These are phyloP conservation scores for Wallacemonas sp. DNA, from an alignment of 208 protist species.

Conservation along the genomic window DNA sequence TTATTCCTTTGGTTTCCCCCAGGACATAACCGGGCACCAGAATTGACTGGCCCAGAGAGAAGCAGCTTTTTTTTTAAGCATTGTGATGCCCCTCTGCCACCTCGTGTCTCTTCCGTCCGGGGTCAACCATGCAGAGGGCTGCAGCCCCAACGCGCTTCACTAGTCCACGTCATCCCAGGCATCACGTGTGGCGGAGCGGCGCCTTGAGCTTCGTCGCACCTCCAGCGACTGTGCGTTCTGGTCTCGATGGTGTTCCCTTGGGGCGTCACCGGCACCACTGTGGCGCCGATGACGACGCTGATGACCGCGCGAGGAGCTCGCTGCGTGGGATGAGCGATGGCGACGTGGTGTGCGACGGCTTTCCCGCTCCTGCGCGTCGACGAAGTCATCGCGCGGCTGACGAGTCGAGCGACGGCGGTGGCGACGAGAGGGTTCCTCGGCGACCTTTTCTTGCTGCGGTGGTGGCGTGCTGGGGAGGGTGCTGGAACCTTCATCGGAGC, in stretches of 20 bases:
- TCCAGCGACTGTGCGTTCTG: neutral
- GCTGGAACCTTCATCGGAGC: neutral
- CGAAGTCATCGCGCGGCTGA: neutral
- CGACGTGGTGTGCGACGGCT: too few species aligned
- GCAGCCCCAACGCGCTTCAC: too few species aligned
- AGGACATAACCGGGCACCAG: too few species aligned
- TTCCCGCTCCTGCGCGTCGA: neutral
- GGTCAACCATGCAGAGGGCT: too few species aligned
- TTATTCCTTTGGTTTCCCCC: too few species aligned
- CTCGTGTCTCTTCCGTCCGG: too few species aligned
- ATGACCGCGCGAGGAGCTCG: neutral
- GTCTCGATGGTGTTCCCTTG: constrained; percentile 5
- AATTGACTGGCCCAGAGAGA: too few species aligned
- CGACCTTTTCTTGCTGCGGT: neutral
- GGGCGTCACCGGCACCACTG: neutral
- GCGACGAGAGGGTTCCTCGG: neutral
- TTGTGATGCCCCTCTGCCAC: too few species aligned
- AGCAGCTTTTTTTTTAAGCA: too few species aligned
- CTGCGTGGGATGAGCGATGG: neutral
- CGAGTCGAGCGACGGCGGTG: neutral
- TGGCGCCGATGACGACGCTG: constrained; percentile 8
- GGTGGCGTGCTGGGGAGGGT: neutral
- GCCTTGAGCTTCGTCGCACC: constrained; percentile 1
- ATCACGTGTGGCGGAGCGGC: constrained; percentile 4
- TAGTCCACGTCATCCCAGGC: constrained; percentile 48